phyloP scores from a whole-genome alignment of 208 protist species.

The Novymonas esmeraldas region DNA sequence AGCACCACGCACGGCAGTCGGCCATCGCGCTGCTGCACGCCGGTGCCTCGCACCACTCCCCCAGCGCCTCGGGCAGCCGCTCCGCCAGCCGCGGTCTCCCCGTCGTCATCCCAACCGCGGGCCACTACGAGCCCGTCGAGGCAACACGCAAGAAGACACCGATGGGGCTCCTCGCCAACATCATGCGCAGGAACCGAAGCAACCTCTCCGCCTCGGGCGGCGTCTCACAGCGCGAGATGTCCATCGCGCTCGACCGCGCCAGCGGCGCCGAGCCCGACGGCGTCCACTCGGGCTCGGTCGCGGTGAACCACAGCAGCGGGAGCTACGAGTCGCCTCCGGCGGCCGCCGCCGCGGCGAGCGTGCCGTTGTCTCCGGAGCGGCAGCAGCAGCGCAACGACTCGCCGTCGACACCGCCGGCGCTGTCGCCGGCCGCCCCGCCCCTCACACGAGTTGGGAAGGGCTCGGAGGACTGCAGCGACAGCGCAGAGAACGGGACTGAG shows the following conservation, averaged over 20 bases:
- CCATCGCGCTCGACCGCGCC: not conserved
- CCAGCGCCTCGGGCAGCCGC: not conserved
- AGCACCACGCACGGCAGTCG: conserved; percentile 30
- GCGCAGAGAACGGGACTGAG: conserved; percentile 7
- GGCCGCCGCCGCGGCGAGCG: not conserved
- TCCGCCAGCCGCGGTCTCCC: not conserved
- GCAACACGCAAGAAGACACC: conserved; percentile 1
- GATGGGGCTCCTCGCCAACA: conserved; percentile 1
- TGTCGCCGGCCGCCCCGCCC: not conserved
- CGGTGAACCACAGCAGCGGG: conserved; percentile 3
- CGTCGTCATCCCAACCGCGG: conserved; percentile 3
- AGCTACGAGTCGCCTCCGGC: not conserved
- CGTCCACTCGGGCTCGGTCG: not conserved
- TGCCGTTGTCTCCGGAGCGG: not conserved
- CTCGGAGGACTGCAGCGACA: conserved; percentile 11
- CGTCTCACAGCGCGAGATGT: conserved; percentile 3
- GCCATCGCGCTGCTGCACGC: conserved; percentile 34
- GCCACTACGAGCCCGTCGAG: conserved; percentile 15
- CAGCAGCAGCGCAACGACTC: not conserved
- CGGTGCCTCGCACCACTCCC: conserved; percentile 3
- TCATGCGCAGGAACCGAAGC: conserved; percentile 12
- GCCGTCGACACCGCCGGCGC: not conserved
- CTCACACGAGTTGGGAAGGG: not conserved
- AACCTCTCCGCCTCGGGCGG: conserved; percentile 3
- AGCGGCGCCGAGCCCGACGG: conserved; percentile 5